Conservation (phyloP, 129 eudicot species). For the sunflower (Helianthus annuus) region DNA sequence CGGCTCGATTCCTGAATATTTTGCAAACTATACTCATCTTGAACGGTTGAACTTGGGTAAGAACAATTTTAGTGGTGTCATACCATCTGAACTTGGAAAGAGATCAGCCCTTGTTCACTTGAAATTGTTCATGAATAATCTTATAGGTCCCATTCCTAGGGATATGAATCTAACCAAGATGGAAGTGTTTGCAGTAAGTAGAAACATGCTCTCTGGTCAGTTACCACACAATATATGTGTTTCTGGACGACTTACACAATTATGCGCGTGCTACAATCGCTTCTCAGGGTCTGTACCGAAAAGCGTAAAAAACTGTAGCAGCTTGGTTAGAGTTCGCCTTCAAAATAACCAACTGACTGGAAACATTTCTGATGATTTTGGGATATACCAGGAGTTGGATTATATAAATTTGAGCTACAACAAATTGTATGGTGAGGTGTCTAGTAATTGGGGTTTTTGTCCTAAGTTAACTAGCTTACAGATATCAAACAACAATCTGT, state of each 20-base stretch:
- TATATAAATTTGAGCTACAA: background rate
- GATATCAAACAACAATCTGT: background rate
- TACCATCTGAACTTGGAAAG: slow-evolving; percentile 9
- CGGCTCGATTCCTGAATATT: slow-evolving; percentile 4
- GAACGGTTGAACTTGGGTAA: slow-evolving; percentile 5
- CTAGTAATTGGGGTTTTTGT: slow-evolving; percentile 12
- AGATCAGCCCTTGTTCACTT: slow-evolving; percentile 7
- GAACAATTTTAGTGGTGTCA: slow-evolving; percentile 4
- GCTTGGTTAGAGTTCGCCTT: background rate
- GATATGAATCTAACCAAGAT: slow-evolving; percentile 10
- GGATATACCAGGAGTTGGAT: slow-evolving; percentile 9
- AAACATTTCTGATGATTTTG: slow-evolving; percentile 5
- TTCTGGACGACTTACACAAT: background rate
- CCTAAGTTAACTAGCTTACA: background rate
- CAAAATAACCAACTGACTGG: slow-evolving; percentile 1
- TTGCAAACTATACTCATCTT: slow-evolving; percentile 13
- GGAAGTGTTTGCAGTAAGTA: slow-evolving; percentile 11
- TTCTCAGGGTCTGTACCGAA: background rate
- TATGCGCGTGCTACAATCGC: slow-evolving; percentile 1
- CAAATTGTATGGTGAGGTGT: slow-evolving; percentile 9
- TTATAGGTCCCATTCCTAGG: background rate
- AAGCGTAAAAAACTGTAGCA: background rate
- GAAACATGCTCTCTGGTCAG: slow-evolving; percentile 10
- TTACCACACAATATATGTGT: slow-evolving; percentile 4
- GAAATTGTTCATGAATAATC: background rate